Base-by-base conservation (phyloP, 164 flowering plant genomes). In the Cinnamomum chago region DNA sequence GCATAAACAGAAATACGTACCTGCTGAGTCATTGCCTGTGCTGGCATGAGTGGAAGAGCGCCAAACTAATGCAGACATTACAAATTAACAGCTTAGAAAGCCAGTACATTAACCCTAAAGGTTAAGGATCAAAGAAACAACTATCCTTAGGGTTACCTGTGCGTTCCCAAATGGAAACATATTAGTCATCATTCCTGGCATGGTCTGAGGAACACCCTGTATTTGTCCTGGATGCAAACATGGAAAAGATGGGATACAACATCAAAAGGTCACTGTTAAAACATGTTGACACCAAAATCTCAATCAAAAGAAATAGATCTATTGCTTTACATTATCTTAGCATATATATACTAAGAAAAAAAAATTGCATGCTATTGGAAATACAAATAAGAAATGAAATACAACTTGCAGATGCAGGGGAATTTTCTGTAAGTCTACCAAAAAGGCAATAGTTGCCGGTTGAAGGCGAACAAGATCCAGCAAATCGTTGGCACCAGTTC, bases 1-100 rank as follows among this genome's bases (percentile, higher is more conserved):
- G 35, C 58, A 9, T 50, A n/a, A 52, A 71, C 60, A 12, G 70
- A 35, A 30, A 55, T 40, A 3, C n/a, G 60, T 75, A 89, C 97
- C 88, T 92, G 94, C 81, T 92, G 94, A 73, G 91, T 86, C 92
- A 90, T 89, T 7, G 89, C 85, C 77, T 89, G 97, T 22, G 81
- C 86, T 25, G 92, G 91, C 90, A 90, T 85, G 62, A 88, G 17
- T 7, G 90, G 81, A 52, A 87, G 79, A 73, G 82, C 79, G 30
- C 91, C 89, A 72, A 89, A 62, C 90, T 86, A 80, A 40, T 65
- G 58, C 30, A 75, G 70, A 79, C 22, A 73, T 40, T 17, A 73
- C 47, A 70, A 71, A 30, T 51, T 18, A 24, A 40, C 33, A 50
- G 50, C 18, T 50, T 51, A 50, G 50, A 65, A 51, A 66, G 20